Evolutionary conservation across 495 filamentous ascomycete species (phyloP).

Genomic region (Podospora tetraspora): DNA sequence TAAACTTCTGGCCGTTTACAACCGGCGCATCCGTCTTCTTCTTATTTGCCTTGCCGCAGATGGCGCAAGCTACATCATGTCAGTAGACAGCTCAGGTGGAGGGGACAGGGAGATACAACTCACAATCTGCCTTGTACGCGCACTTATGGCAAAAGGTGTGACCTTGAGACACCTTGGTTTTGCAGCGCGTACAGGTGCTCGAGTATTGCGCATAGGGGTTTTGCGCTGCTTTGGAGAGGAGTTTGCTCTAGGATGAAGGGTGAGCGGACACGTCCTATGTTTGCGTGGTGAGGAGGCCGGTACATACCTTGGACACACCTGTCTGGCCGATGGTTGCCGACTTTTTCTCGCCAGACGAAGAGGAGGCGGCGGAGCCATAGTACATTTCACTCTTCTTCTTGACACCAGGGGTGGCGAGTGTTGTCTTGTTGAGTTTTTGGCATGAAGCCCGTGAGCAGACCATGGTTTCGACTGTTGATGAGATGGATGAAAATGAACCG

Average conservation of each 20-base stretch:
- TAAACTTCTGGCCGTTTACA: constrained; percentile 61
- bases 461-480: constrained; percentile 39
- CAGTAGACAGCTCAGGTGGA: constrained; percentile 13
- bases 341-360: constrained; percentile 31
- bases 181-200: constrained; percentile 54
- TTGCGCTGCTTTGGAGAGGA: constrained; percentile 61
- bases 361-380: constrained; percentile 54
- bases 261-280: constrained; percentile 27
- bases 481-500: neutral
- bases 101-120: constrained; percentile 15
- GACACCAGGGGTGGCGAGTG: constrained; percentile 62
- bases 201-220: constrained; percentile 67
- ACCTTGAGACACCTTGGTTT: constrained; percentile 60
- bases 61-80: constrained; percentile 50
- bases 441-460: constrained; percentile 58
- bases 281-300: neutral
- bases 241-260: constrained; percentile 51
- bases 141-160: constrained; percentile 60
- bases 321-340: constrained; percentile 52
- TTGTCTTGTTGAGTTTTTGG: constrained; percentile 57
- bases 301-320: constrained; percentile 48
- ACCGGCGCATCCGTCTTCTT: constrained; percentile 48
- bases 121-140: constrained; percentile 61
- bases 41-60: constrained; percentile 60
- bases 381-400: constrained; percentile 71